phyloP scores from a whole-genome alignment of 331 rosid species.

The Quercus lobata region DNA sequence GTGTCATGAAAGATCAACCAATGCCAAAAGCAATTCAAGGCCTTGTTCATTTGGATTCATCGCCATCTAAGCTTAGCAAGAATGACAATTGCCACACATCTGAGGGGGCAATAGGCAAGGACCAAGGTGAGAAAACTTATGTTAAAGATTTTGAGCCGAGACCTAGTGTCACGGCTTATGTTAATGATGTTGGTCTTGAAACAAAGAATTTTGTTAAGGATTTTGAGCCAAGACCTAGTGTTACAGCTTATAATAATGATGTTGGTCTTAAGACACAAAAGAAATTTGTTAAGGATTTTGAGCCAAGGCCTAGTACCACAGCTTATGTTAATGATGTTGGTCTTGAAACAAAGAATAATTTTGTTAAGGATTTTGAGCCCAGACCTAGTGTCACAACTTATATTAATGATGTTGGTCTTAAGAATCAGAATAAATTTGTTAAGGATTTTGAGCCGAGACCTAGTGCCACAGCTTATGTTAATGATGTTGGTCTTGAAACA shows the following conservation, averaged over 20 bases:
- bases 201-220: no score
- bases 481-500: no score
- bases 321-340: background rate
- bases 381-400: background rate
- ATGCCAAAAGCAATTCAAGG: slow-evolving; percentile 34
- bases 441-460: no score
- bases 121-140: background rate
- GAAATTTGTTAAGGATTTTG: background rate
- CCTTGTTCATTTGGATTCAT: slow-evolving; percentile 12
- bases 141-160: background rate
- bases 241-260: background rate
- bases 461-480: no score
- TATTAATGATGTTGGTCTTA: no score
- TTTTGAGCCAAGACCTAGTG: no score
- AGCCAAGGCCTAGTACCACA: background rate
- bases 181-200: no score
- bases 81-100: background rate
- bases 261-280: background rate
- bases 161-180: background rate
- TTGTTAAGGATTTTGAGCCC: background rate
- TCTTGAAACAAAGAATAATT: background rate
- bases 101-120: background rate
- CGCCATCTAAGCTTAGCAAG: background rate
- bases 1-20: slow-evolving; percentile 30
- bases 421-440: no score